Conservation (phyloP, 257 asterid genomes). For the Apocynum venetum region DNA sequence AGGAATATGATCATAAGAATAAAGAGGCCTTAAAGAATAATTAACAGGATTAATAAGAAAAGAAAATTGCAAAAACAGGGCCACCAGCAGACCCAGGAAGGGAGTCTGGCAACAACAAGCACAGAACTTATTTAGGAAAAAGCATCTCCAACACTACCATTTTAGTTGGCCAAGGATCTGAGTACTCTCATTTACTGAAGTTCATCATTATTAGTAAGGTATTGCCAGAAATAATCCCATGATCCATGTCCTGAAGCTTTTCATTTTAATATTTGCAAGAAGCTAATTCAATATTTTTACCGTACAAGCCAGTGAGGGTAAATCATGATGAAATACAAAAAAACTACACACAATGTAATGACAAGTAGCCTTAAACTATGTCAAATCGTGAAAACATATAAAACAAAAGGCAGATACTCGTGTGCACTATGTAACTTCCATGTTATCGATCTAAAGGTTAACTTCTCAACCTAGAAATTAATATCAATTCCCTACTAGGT, state of each 20-base stretch:
- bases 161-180: background rate
- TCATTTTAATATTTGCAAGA: background rate
- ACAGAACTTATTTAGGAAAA: background rate
- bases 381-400: background rate
- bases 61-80: background rate
- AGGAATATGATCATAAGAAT: background rate
- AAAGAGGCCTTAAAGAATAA: background rate
- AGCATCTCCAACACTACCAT: background rate
- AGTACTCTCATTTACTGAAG: background rate
- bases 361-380: background rate
- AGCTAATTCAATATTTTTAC: background rate
- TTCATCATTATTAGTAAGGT: background rate
- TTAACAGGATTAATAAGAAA: conserved; percentile 1
- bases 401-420: background rate
- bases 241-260: background rate
- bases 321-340: background rate
- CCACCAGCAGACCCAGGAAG: background rate
- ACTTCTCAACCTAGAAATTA: background rate
- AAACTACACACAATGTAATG: background rate
- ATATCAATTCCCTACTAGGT: no score
- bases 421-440: background rate
- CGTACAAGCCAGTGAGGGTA: background rate
- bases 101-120: background rate
- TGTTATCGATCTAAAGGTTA: background rate
- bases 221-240: background rate